These are phyloP conservation scores for Angophora floribunda DNA, from an alignment of 345 rosid genomes.

Conservation along the genomic window DNA sequence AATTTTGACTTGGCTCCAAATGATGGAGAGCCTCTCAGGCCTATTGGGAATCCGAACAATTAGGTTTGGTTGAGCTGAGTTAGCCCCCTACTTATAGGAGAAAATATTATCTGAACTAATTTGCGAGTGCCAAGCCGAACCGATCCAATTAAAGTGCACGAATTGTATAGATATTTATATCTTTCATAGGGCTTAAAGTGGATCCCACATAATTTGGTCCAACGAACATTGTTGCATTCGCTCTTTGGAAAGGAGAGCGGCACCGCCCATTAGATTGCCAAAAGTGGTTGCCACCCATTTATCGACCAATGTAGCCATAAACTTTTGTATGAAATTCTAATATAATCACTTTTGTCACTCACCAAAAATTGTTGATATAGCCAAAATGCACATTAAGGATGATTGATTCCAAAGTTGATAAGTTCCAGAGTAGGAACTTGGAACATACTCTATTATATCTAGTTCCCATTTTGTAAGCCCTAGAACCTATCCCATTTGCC, in stretches of 20 bases:
- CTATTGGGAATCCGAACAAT: background rate
- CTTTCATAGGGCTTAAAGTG: background rate
- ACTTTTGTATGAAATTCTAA: background rate
- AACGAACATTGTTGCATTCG: background rate
- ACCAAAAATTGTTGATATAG: fast-evolving
- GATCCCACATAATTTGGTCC: background rate
- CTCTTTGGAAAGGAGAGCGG: background rate
- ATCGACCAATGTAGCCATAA: background rate
- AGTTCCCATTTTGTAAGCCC: too few species aligned
- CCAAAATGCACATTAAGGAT: too few species aligned
- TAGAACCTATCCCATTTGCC: too few species aligned
- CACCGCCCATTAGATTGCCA: background rate
- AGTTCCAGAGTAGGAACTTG: too few species aligned
- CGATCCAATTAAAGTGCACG: background rate
- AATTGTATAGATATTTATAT: background rate
- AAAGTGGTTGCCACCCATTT: background rate
- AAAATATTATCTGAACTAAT: background rate
- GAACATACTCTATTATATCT: too few species aligned
- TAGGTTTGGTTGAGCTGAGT: background rate
- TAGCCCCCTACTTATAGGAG: background rate
- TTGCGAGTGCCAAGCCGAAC: background rate
- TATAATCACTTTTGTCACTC: background rate
- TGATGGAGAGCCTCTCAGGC: background rate
- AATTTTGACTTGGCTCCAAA: background rate
- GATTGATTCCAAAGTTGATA: too few species aligned